Base-by-base conservation (phyloP, 768 basidiomycete genomes). In the Grammothele lineata region DNA sequence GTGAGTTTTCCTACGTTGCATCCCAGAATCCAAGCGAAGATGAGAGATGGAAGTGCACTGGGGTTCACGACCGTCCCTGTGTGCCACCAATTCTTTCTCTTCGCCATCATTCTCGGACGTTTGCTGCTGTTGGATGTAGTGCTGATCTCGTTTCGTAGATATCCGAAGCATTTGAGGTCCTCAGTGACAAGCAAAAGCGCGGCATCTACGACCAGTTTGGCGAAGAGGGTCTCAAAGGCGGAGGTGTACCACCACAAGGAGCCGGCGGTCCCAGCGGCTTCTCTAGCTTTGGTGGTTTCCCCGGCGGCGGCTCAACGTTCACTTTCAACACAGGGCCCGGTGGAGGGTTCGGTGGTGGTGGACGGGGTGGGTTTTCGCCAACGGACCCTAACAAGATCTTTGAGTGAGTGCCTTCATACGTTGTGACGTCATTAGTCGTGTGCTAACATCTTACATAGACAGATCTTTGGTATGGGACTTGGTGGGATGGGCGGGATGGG, bases 131-230 rank as follows among this genome's bases (percentile, higher is more conserved):
- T n/a, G n/a, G n/a, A n/a, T n/a, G n/a, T n/a, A n/a, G n/a, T n/a
- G 27, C 27, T 30, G 27, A 30, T 14, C 14, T 30, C 27, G 27
- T 7, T 14, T 30, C 19, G 5, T 40, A 95, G 87, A 79, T 97
- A 37, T 89, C 89, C 25, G 95, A 97, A 71, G 94, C 92, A 0
- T 98, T 95, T 58, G 95, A 98, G 63, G 93, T 95, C 23, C 81
- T 98, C 46, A 88, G 78, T 41, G 92, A 96, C 67, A 80, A 81
- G 64, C 74, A 91, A 62, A 92, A 92, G 60, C 85, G 90, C 19
- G 68, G 87, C 0, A 62, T 92, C 6, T 97, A 93, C 55, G 94
- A 96, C 65, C 91, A 96, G 56, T 85, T 93, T 45, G 95, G 95
- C 27, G 93, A 96, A 63, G 94, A 96, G 47, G 94, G 95, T 2